These are phyloP conservation scores for Candida vaughaniae DNA, from an alignment of 805 yeast species.

Conservation along the genomic window DNA sequence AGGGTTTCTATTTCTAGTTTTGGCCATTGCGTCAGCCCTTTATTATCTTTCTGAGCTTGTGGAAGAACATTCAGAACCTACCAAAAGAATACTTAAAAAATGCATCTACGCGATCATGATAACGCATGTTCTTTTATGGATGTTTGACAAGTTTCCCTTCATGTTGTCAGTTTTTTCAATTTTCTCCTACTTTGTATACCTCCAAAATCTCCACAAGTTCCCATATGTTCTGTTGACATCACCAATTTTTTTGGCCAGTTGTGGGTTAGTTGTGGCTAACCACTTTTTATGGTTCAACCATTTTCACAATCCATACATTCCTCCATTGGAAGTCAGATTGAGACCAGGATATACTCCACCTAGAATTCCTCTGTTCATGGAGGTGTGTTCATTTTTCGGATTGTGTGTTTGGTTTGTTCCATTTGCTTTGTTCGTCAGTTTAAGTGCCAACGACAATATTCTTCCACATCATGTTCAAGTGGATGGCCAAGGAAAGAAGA, in stretches of 20 bases:
- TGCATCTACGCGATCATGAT: slow-evolving; percentile 62
- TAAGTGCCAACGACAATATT: slow-evolving; percentile 88
- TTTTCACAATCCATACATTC: slow-evolving; percentile 70
- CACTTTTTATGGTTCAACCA: slow-evolving; percentile 90
- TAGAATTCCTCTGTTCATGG: slow-evolving; percentile 76
- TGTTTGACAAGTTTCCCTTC: slow-evolving; percentile 81
- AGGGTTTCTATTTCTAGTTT: slow-evolving; percentile 41
- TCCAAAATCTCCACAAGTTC: slow-evolving; percentile 74
- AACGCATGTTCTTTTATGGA: slow-evolving; percentile 53
- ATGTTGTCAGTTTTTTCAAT: slow-evolving; percentile 65
- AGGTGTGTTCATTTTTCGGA: slow-evolving; percentile 94
- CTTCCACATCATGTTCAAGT: slow-evolving; percentile 56
- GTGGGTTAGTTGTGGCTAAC: slow-evolving; percentile 70
- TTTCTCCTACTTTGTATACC: slow-evolving; percentile 67
- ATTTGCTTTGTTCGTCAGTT: slow-evolving; percentile 83
- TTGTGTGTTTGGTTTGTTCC: slow-evolving; percentile 93
- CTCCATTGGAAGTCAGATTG: slow-evolving; percentile 63
- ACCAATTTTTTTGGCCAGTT: slow-evolving; percentile 67
- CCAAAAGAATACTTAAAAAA: slow-evolving; percentile 65
- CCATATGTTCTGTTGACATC: slow-evolving; percentile 79
- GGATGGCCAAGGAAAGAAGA: slow-evolving; percentile 25
- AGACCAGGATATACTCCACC: slow-evolving; percentile 60
- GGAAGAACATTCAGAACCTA: slow-evolving; percentile 88
- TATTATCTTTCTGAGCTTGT: slow-evolving; percentile 90
- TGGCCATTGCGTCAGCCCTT: slow-evolving; percentile 81